Evolutionary conservation across 805 yeast species (phyloP).

Genomic region (Candida argentea): DNA sequence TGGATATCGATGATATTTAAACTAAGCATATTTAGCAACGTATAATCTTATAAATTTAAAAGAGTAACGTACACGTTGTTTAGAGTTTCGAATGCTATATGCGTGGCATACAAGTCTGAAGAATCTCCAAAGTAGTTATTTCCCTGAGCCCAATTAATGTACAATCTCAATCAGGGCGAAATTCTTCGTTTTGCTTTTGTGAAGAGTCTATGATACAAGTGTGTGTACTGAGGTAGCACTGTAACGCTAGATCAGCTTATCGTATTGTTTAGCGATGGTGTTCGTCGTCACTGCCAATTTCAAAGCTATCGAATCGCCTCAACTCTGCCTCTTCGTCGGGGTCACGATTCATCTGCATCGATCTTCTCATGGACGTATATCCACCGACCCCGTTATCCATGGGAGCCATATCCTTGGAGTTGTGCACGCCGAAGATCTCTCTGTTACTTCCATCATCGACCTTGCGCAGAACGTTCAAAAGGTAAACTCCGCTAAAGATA

Average conservation of each 20-base stretch:
- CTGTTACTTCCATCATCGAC: slow-evolving; percentile 41
- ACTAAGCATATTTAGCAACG: slow-evolving; percentile 1
- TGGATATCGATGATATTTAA: slow-evolving; percentile 93
- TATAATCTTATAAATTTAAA: slow-evolving; percentile 1
- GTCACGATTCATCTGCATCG: slow-evolving; percentile 54
- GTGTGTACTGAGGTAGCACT: no score
- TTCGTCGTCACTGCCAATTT: slow-evolving; percentile 35
- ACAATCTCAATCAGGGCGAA: no score
- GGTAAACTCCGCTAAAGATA: slow-evolving; percentile 79
- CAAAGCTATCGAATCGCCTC: slow-evolving; percentile 55
- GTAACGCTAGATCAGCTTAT: background rate
- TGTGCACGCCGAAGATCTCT: slow-evolving; percentile 54
- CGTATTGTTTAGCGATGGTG: background rate
- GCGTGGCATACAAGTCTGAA: no score
- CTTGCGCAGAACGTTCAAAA: slow-evolving; percentile 69
- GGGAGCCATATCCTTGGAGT: slow-evolving; percentile 45
- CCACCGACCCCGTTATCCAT: slow-evolving; percentile 79
- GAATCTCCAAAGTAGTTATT: no score
- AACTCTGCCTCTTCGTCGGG: slow-evolving; percentile 42
- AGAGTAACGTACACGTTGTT: no score
- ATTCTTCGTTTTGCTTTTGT: no score
- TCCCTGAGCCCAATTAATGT: no score
- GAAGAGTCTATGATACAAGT: no score
- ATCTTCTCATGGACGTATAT: slow-evolving; percentile 58
- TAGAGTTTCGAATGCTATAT: no score